Conservation (phyloP, 139 green algal species). For the Chlorella sorokiniana region DNA sequence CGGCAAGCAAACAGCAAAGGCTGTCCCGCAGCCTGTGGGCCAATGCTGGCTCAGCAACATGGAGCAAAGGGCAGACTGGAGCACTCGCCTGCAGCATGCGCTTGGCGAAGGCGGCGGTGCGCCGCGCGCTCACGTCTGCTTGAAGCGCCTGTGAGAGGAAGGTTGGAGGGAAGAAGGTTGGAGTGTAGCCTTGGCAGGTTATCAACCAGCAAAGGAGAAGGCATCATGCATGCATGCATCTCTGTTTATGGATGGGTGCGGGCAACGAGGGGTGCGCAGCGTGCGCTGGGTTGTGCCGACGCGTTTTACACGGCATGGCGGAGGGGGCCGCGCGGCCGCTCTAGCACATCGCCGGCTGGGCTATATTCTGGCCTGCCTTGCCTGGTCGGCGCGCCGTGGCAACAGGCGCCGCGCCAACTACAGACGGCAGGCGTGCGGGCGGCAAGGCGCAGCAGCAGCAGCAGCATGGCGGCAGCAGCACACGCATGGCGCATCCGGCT, state of each 20-base stretch:
- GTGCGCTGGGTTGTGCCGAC: conserved; percentile 6
- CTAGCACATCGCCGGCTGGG: conserved; percentile 7
- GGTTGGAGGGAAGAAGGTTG: neutral
- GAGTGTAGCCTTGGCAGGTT: neutral
- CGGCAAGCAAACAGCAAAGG: no score
- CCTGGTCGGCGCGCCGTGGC: conserved; percentile 12
- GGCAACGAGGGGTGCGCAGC: neutral
- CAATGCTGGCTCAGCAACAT: no score
- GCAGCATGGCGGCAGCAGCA: neutral
- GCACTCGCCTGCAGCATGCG: no score
- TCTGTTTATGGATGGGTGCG: neutral
- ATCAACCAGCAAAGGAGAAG: neutral
- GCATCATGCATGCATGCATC: neutral
- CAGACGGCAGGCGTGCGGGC: neutral
- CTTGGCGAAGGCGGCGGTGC: conserved; percentile 89
- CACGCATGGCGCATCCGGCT: neutral
- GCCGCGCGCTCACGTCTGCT: conserved; percentile 70
- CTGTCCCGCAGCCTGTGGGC: no score
- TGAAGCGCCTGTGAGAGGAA: conserved; percentile 57
- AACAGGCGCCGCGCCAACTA: neutral
- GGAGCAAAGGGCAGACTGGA: no score
- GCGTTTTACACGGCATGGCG: conserved; percentile 4
- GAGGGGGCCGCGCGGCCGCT: conserved; percentile 1
- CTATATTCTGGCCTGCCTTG: conserved; percentile 9
- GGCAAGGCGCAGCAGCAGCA: neutral